Evolutionary conservation across 495 filamentous ascomycete species (phyloP), one percentile per base, ranked within the genome.

Genomic region (Chaetomidium leptoderma): DNA sequence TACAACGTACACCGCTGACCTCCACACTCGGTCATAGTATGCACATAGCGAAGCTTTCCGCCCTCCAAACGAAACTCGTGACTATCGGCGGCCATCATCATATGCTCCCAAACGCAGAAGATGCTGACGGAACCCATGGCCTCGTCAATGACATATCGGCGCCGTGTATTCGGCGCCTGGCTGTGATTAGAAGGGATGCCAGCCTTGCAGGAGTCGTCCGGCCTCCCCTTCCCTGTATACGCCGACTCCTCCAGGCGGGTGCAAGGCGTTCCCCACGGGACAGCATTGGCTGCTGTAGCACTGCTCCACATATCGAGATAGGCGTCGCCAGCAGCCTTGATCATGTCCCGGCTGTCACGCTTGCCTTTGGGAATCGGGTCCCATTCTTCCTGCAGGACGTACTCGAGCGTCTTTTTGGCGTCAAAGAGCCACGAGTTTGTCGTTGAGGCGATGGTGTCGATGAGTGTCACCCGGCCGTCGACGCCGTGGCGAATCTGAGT

Each of bases 211-310:
- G 65, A 64, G 44, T 75, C 72, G 29, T 67, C 69, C 1, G 71
- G 62, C 9, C 53, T 48, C 1, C 69, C 70, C 8, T 59, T 61
- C 0, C 74, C 73, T 13, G 72, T 75, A 52, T 75, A 76, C 14
- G 63, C 70, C 3, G 63, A 64, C 21, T 72, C 75, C 40, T 77
- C 75, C 4, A 74, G 49, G 6, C 75, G 58, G 10, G 45, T 52
- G 58, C 75, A 75, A 6, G 75, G 75, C 26, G 60, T 66, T 3
- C 75, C 74, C 72, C 72, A 77, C 0, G 75, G 75, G 4, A 77
- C 69, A 0, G 63, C 62, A 40, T 63, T 59, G 3, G 57, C 44
- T 0, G 74, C 73, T 9, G 42, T 67, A 33, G 50, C 58, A 50
- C 68, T 70, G 52, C 55, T 60, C 68, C 75, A 77, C 68, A 77